These are phyloP conservation scores for Acacia crassicarpa DNA, from an alignment of 306 rosid species.

Conservation along the genomic window DNA sequence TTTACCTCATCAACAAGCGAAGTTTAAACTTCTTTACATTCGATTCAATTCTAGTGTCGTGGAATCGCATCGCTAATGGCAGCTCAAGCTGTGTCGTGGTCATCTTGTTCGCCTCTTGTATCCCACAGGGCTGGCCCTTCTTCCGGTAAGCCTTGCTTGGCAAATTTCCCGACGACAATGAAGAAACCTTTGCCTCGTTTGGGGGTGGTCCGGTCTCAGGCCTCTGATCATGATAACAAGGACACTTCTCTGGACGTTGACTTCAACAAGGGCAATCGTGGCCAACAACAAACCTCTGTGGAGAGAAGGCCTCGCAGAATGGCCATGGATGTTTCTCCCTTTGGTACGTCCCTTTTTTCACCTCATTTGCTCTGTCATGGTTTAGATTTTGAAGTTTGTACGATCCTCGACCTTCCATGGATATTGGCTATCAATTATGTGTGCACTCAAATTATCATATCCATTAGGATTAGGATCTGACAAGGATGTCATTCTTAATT, in stretches of 20 bases:
- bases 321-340: conserved; percentile 60
- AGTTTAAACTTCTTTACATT: background rate
- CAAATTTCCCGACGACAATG: conserved; percentile 25
- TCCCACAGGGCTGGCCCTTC: conserved; percentile 33
- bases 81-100: conserved; percentile 51
- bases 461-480: background rate
- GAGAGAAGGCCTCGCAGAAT: conserved; percentile 50
- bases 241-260: conserved; percentile 62
- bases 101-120: conserved; percentile 39
- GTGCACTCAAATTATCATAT: background rate
- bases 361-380: background rate
- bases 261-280: conserved; percentile 44
- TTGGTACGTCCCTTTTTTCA: conserved; percentile 41
- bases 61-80: conserved; percentile 43
- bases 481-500: background rate
- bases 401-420: background rate
- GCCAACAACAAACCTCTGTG: conserved; percentile 43
- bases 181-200: conserved; percentile 18
- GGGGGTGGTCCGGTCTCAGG: conserved; percentile 50
- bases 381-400: background rate
- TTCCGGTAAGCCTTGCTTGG: conserved; percentile 34
- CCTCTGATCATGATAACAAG: conserved; percentile 32
- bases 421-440: background rate
- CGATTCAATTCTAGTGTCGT: background rate
- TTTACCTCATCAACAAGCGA: background rate